Conservation (phyloP, 192 early-diverging fungal genomes). For the Allomyces javanicus region DNA sequence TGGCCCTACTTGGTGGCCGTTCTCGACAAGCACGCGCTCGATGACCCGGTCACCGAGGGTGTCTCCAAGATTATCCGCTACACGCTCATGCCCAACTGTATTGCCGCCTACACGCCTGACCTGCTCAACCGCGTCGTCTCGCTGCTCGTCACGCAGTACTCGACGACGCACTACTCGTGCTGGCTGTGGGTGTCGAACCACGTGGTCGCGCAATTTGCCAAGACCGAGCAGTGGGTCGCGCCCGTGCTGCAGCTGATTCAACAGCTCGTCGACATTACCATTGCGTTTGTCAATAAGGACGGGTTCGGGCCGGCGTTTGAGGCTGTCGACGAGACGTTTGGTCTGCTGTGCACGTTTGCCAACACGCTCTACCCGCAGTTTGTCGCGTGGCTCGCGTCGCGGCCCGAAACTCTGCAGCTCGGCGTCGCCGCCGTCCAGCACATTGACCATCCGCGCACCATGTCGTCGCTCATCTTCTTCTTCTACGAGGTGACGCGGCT, state of each 20-base stretch:
- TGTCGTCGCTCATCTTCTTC: not conserved
- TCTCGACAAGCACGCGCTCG: slow-evolving; percentile 4
- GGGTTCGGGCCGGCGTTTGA: not conserved
- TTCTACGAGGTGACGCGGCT: not conserved
- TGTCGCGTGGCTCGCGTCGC: not conserved
- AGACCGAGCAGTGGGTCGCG: not conserved
- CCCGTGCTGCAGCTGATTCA: not conserved
- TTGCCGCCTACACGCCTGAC: not conserved
- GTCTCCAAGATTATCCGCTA: slow-evolving; percentile 17
- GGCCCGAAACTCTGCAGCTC: not conserved
- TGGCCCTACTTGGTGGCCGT: slow-evolving; percentile 2
- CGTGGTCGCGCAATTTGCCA: not conserved
- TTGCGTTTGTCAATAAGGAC: not conserved
- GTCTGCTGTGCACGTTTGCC: not conserved
- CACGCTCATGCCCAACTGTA: slow-evolving; percentile 14
- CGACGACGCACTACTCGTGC: not conserved
- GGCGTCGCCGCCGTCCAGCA: not conserved
- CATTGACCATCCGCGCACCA: not conserved
- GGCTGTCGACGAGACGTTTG: not conserved
- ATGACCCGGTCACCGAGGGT: slow-evolving; percentile 16
- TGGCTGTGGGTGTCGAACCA: not conserved
- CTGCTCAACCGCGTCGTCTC: not conserved
- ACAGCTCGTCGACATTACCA: not conserved
- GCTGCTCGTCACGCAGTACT: not conserved
- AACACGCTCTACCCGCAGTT: not conserved